phyloP scores from a whole-genome alignment of 768 basidiomycete species.

The Phaeotremella skinneri region DNA sequence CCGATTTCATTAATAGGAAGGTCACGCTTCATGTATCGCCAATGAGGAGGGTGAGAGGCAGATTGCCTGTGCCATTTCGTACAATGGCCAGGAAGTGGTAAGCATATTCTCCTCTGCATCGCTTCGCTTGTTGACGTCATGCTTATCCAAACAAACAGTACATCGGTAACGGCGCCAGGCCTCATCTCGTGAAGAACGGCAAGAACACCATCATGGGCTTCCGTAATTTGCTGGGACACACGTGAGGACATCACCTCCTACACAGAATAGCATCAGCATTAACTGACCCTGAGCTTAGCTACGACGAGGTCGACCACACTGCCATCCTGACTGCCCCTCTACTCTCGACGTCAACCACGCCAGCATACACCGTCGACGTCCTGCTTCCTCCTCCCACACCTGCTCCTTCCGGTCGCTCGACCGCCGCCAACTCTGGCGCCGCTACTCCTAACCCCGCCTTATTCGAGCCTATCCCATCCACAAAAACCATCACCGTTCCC shows the following conservation, averaged over 20 bases:
- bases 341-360: constrained; percentile 60
- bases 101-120: constrained; percentile 45
- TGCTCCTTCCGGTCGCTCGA: constrained; percentile 55
- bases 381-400: constrained; percentile 63
- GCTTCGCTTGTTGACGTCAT: background rate
- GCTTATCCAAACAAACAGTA: constrained; percentile 60
- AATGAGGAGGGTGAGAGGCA: constrained; percentile 99
- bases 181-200: constrained; percentile 90
- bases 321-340: constrained; percentile 61
- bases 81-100: constrained; percentile 86
- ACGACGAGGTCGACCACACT: constrained; percentile 51
- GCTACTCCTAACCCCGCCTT: constrained; percentile 55
- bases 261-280: background rate
- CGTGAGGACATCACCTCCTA: constrained; percentile 56
- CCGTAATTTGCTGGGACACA: constrained; percentile 88
- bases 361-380: constrained; percentile 80
- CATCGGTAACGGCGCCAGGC: constrained; percentile 90
- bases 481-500: constrained; percentile 71
- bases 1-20: constrained; percentile 62
- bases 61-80: constrained; percentile 90
- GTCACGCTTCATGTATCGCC: constrained; percentile 88
- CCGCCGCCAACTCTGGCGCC: constrained; percentile 48
- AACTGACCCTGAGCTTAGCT: constrained; percentile 17
- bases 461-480: constrained; percentile 58
- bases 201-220: constrained; percentile 94